Evolutionary conservation across 2,329 filamentous ascomycete species (phyloP), one percentile per base, ranked within the genome.

Genomic region (Penicillium sp.): DNA sequence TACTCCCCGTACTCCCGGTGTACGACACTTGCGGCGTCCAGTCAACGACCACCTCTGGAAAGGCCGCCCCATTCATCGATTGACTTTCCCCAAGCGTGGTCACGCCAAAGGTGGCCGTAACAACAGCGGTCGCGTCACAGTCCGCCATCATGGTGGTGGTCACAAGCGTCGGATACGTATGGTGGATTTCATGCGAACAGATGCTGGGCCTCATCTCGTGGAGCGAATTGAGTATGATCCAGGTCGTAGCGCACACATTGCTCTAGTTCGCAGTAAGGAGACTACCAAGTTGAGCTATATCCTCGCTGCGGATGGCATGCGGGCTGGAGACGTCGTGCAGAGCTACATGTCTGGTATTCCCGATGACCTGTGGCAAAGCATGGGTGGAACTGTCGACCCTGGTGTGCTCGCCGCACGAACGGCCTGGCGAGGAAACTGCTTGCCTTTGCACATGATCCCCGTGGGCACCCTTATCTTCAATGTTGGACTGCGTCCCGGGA

Each of bases 11-110:
- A 97, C 95, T 0, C 94, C 94, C 13, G 95, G 95, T 84, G 79
- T 96, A 61, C 89, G 95, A 72, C 95, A 99, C 85, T 82, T 99
- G 67, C 90, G 89, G 76, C 87, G 95, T 46, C 93, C 95, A 14
- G 89, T 97, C 79, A 98, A 98, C 79, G 93, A 97, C 72, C 95
- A 99, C 78, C 82, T 99, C 49, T 98, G 92, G 92, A 97, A 96
- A 79, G 95, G 95, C 60, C 85, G 93, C 59, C 92, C 95, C 0
- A 88, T 90, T 68, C 83, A 91, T 37, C 87, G 89, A 54, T 84
- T 99, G 76, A 99, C 96, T 11, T 91, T 92, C 71, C 87, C 93
- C 40, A 97, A 97, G 78, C 94, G 94, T 77, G 95, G 95, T 16
- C 93, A 97, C 71, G 89, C 87, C 55, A 95, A 96, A 77, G 96